Base-by-base conservation (phyloP, 768 basidiomycete species). In the Naganishia antarctica region DNA sequence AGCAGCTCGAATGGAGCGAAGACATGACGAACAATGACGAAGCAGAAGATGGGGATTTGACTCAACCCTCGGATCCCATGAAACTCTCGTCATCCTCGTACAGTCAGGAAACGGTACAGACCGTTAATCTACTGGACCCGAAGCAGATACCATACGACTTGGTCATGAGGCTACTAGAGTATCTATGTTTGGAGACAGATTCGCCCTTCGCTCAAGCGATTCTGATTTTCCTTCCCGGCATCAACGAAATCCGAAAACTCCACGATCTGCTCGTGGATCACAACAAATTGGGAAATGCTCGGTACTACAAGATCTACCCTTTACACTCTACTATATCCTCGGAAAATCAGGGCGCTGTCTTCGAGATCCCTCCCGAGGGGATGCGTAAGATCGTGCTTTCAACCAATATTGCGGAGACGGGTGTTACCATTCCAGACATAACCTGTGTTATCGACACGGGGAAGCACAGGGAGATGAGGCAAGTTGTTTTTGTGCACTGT, bases 351-450 rank as follows among this genome's bases (percentile, higher is more conserved):
- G 83, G 84, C 43, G 87, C 87, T 18, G 93, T 94, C 0, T 98
- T 98, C 74, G 89, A 96, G 60, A 77, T 89, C 0, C 93, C 90
- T 41, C 88, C 90, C 0, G 71, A 74, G 0, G 90, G 89, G 29
- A 78, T 88, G 4, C 83, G 89, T 57, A 99, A 99, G 79, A 93
- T 99, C 69, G 96, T 99, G 51, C 86, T 99, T 44, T 89, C 89
- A 2, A 91, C 90, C 34, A 91, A 94, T 72, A 91, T 93, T 70
- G 89, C 91, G 16, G 94, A 99, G 78, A 99, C 94, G 15, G 94
- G 94, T 70, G 90, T 99, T 61, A 99, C 96, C 1, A 99, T 99
- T 61, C 94, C 94, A 6, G 96, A 99, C 70, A 89, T 96, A 65
- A 94, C 92, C 9, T 92, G 91, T 69, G 94, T 97, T 25, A 91